Base-by-base conservation (phyloP, 495 filamentous ascomycete genomes). In the Aspergillus egyptiacus region DNA sequence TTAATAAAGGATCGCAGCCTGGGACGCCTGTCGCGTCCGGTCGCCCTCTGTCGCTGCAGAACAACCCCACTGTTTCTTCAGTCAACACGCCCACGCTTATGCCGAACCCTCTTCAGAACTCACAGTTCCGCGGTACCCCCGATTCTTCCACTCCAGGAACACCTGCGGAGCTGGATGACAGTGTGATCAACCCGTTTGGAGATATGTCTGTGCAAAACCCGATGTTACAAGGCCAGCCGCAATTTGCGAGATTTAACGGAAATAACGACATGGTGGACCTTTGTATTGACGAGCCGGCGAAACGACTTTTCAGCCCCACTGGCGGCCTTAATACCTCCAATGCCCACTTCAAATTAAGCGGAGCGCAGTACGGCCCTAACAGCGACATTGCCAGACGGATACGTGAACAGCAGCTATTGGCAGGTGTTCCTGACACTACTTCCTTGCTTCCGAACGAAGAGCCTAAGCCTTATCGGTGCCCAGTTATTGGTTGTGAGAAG, bases 401-500 rank as follows among this genome's bases (percentile, higher is more conserved):
- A 31, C 73, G 83, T 18, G 75, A 91, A 54, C 85, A 89, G 60
- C 87, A 91, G 51, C 75, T 88, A 53, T 72, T 85, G 36, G 81
- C 83, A 55, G 69, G 80, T 30, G 84, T 79, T 11, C 72, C 71
- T 39, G 75, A 79, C 60, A 77, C 78, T 30, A 66, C 72, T 66
- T 58, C 67, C 13, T 62, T 73, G 15, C 67, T 74, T 42, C 73
- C 74, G n/a, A 77, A 75, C 28, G 75, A 76, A 51, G 90, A 97
- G 57, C 85, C 89, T 53, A 99, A 96, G 70, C 93, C 93, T 0
- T 97, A 95, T 77, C 85, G 86, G 59, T 99, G 93, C 64, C 93
- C 94, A 7, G 93, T 99, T 34, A 95, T 97, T 59, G 93, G 93
- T 14, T 99, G 93, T 61, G 93, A 99, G 65, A 99, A 99, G 74